Conservation (phyloP, 108 stramenopile species). For the Halocafeteria seosinensis region DNA sequence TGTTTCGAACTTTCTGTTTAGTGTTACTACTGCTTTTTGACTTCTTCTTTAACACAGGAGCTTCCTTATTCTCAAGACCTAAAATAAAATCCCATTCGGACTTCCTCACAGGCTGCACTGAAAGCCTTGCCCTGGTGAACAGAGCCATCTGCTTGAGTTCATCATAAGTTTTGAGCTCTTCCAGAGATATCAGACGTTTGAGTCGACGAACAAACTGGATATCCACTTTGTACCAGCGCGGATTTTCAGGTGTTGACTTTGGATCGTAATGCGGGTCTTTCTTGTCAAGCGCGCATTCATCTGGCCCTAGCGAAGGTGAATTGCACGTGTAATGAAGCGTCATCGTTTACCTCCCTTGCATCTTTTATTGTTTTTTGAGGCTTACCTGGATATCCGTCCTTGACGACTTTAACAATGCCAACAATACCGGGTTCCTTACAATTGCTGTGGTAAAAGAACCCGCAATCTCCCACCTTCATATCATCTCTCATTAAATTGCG, state of each 20-base stretch:
- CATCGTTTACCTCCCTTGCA: too few relatives aligned
- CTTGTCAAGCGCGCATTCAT: not conserved
- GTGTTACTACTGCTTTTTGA: too few relatives aligned
- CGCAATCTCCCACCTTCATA: conserved; percentile 6
- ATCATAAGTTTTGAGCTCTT: not conserved
- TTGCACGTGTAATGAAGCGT: too few relatives aligned
- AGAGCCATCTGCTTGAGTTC: not conserved
- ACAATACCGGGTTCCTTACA: conserved; percentile 10
- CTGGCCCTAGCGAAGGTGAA: too few relatives aligned
- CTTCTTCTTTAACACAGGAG: too few relatives aligned
- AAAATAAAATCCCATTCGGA: not conserved
- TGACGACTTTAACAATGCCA: not conserved
- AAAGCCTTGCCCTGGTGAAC: not conserved
- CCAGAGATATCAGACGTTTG: not conserved
- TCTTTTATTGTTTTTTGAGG: too few relatives aligned
- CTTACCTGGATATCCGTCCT: conserved; percentile 1
- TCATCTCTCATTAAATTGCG: conserved; percentile 4
- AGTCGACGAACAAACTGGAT: not conserved
- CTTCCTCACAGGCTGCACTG: not conserved
- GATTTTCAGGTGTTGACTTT: not conserved
- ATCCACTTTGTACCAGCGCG: conserved; percentile 8
- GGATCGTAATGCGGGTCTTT: conserved; percentile 3
- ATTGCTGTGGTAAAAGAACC: conserved; percentile 7
- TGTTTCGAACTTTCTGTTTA: too few relatives aligned
- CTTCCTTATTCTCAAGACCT: not conserved